Evolutionary conservation across 148 eudicot genomes (phyloP), one percentile per base, ranked within the genome.

Genomic region (Hydrangea macrophylla): DNA sequence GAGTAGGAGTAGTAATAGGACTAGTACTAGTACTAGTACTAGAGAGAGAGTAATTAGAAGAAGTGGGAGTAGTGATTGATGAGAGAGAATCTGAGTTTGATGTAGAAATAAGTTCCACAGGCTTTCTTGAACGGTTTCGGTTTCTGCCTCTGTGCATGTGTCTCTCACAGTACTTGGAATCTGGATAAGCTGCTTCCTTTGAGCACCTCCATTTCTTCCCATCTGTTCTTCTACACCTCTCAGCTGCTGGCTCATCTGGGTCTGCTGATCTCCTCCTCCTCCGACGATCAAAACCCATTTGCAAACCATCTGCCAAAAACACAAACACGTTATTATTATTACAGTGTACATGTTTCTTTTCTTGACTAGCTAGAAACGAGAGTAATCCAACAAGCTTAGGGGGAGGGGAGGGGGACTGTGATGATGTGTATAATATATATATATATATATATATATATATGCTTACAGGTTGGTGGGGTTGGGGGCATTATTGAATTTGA

Each of bases 151-250:
- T 60, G 25, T 83, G 76, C 78, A 80, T 78, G 73, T 83, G 87
- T 30, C 67, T 72, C 28, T 83, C 82, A 54, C 76, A 72, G 69
- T 77, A 80, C 65, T 77, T 83, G 3, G 79, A 77, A 24, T 75
- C 80, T 15, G 73, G 70, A 51, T 59, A 53, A n/a, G n/a, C n/a
- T 24, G 81, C 79, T 55, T 83, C 79, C 55, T 75, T 83, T n/a
- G 84, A 69, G 51, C 84, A 80, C 50, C 84, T 75, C 85, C 82
- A 78, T 78, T 82, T 70, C 51, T 60, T 70, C 25, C 68, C 68
- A 62, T 71, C 74, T 61, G 74, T 71, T 55, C 68, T 71, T 55
- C 70, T 72, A 67, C 85, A 82, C 13, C 85, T 78, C 56, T 78
- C 75, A n/a, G n/a, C n/a, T n/a, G n/a, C n/a, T 40, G 82, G 82